Base-by-base conservation (phyloP, 2,329 filamentous ascomycete genomes). In the Geosmithia flava region DNA sequence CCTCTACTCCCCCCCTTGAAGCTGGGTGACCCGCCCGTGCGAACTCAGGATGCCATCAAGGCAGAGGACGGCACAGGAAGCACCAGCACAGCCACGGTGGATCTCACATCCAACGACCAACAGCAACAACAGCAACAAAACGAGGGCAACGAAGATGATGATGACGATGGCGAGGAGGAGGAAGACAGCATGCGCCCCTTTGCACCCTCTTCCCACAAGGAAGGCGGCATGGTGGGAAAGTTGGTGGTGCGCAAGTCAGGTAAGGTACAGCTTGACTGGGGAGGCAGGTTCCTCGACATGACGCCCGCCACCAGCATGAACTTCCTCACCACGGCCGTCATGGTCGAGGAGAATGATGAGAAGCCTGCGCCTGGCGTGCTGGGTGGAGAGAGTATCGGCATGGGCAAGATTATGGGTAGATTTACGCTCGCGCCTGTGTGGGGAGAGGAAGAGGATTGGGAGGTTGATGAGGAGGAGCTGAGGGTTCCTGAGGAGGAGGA, bases 351-450 rank as follows among this genome's bases (percentile, higher is more conserved):
- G 54, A 70, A 69, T 40, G 75, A 79, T 48, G 69, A 73, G 56
- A 76, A 76, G 58, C 61, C 69, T 3, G 64, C 64, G 46, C 53
- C 61, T 8, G 66, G 62, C 7, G 61, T 64, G n/a, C 47, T 66
- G 27, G 62, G 68, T 19, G 78, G 77, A 17, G 68, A 69, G 45
- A 75, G 75, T 29, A 72, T 75, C 49, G 76, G 76, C 44, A 80
- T 83, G 76, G 80, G 80, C 45, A 73, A 75, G 56, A 72, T 83
- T 50, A 74, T 77, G 68, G 78, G 77, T 46, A 75, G 76, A 51
- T 82, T 82, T 59, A 71, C 78, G 17, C 64, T 80, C 17, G 76
- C 75, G 23, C 78, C 78, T 7, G 68, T 74, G 43, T 81, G 75
- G 68, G 71, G 69, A 39, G 76, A 79, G 46, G 75, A 77, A 54